Base-by-base conservation (phyloP, 257 asterid genomes). In the Rauvolfia tetraphylla region DNA sequence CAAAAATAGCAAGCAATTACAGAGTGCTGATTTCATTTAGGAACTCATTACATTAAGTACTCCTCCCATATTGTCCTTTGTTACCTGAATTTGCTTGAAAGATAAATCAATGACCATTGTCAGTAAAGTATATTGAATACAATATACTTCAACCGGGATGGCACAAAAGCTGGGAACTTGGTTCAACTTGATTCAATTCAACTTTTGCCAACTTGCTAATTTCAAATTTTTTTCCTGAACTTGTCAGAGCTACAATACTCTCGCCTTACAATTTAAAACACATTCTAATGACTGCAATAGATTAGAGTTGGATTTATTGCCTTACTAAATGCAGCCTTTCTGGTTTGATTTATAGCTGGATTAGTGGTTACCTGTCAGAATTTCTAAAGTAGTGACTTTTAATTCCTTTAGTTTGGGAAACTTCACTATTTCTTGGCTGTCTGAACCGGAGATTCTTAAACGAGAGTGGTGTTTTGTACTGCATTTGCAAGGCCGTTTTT, bases 401-500 rank as follows among this genome's bases (percentile, higher is more conserved):
- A 36, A 31, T 39, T 66, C 71, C 71, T 33, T 38, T 13, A 20
- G 27, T 66, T 22, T 34, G 46, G 13, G 7, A 36, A 8, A 39
- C 46, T 65, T 65, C 27, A 34, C 4, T 33, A 33, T n/a, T n/a
- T n/a, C n/a, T n/a, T n/a, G n/a, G n/a, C n/a, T n/a, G n/a, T n/a
- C n/a, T n/a, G n/a, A n/a, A n/a, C n/a, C n/a, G n/a, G n/a, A n/a
- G n/a, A n/a, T n/a, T n/a, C n/a, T n/a, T n/a, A n/a, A n/a, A n/a
- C n/a, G n/a, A n/a, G n/a, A n/a, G n/a, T 34, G 67, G 53, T 62
- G 49, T 22, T 59, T 27, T 39, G 34, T 68, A 33, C 7, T 13
- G 25, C 39, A 12, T 73, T 38, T 73, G 41, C 78, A 74, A 74
- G 34, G 20, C 38, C 62, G 22, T 48, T 80, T 49, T 72, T 46